Evolutionary conservation across 2,329 filamentous ascomycete species (phyloP), one percentile per base, ranked within the genome.

Genomic region (Aspergillus ruber): DNA sequence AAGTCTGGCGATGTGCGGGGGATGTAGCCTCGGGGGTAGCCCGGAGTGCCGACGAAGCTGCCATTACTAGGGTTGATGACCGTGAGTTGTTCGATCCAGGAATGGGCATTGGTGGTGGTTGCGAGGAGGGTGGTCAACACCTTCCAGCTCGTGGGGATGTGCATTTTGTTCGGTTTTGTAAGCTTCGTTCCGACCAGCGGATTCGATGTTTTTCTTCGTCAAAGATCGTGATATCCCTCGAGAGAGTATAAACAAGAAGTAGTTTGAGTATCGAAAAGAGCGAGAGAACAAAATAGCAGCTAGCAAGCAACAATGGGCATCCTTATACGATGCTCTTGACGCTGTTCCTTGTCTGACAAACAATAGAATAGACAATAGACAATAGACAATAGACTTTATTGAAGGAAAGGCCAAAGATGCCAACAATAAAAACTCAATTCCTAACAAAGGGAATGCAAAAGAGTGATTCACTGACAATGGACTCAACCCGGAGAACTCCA

Each of bases 41-140:
- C 91, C 20, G 80, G 73, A 6, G 77, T 66, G 23, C 86, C 86
- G 17, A 83, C 73, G 63, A 90, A 88, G 29, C 81, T 81, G 46
- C 90, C 90, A 58, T 89, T 86, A 10, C 12, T 39, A 23, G 80
- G 66, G 45, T 82, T 80, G 64, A 96, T 83, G 48, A 82, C 81
- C 52, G 76, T 80, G 43, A 91, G 74, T 59, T 84, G 75, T 69
- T 96, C 90, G 42, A 91, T 78, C 90, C 90, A 96, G 15, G 83
- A 85, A 69, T 96, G 91, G 32, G 81, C 84, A 23, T 52, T 49
- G 18, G 61, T 55, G 23, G 62, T 53, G 6, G 63, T 49, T 21
- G 53, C 43, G 18, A 70, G 52, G 29, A 63, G 48, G 41, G 58
- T 51, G 36, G 70, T 46, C 27, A 63, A 44, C 23, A 49, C 43